phyloP scores from a whole-genome alignment of 2,329 filamentous ascomycete species.

The Epichloe coenophiala region DNA sequence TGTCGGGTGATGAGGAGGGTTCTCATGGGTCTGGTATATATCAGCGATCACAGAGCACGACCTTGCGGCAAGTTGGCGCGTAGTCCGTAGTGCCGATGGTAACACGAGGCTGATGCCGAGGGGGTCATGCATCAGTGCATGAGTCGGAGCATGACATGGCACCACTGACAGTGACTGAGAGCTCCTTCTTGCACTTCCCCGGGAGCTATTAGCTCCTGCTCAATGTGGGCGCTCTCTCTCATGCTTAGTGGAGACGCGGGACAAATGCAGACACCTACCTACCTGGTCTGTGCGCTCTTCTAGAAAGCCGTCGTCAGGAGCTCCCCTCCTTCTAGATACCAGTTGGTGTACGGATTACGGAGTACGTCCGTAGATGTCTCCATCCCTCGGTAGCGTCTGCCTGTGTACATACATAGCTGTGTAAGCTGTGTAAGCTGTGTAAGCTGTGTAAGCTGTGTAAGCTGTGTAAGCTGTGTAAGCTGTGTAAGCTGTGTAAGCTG shows the following conservation, averaged over 20 bases:
- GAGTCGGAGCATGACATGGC: background rate
- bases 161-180: background rate
- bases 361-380: too few species aligned
- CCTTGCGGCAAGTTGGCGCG: background rate
- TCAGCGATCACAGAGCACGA: too few species aligned
- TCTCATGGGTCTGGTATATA: too few species aligned
- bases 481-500: too few species aligned
- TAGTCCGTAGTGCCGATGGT: background rate
- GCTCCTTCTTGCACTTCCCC: background rate
- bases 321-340: background rate
- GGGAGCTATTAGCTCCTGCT: background rate
- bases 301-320: conserved; percentile 14
- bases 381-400: too few species aligned
- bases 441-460: too few species aligned
- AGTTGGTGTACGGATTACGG: too few species aligned
- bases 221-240: background rate
- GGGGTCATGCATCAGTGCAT: background rate
- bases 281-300: conserved; percentile 12
- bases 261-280: conserved; percentile 2
- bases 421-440: too few species aligned
- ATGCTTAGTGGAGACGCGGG: conserved; percentile 1
- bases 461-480: too few species aligned
- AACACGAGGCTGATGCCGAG: background rate
- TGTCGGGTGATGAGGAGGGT: too few species aligned
- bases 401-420: too few species aligned